Percentiles rank a stretch among this genome's conserved stretches.
Conservation (phyloP, 2,329 filamentous ascomycete species). For the Cercospora sesami region DNA sequence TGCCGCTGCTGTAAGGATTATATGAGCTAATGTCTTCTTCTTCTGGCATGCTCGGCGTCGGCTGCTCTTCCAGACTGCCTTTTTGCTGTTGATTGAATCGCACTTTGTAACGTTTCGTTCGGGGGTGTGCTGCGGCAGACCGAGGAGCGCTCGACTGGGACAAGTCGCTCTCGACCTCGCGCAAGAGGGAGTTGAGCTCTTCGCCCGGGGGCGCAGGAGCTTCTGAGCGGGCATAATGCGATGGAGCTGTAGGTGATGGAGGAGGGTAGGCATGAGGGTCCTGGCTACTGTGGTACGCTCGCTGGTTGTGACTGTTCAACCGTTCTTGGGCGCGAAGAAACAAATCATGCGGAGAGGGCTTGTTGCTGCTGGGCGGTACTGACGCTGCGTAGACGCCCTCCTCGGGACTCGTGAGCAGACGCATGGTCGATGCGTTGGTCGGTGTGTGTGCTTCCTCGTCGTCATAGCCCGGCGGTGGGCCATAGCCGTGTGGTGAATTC, state of each 20-base stretch:
- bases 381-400: constrained; percentile 39
- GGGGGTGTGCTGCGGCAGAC: constrained; percentile 25
- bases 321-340: constrained; percentile 35
- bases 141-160: constrained; percentile 28
- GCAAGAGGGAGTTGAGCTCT: constrained; percentile 48
- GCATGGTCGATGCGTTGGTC: constrained; percentile 46
- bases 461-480: constrained; percentile 48
- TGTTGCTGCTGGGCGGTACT: constrained; percentile 26
- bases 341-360: constrained; percentile 45
- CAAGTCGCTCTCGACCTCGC: constrained; percentile 42
- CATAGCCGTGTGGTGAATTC: constrained; percentile 32
- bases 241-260: constrained; percentile 22
- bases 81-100: constrained; percentile 36
- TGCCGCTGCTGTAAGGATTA: constrained; percentile 42
- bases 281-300: constrained; percentile 18
- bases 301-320: constrained; percentile 24
- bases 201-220: constrained; percentile 38
- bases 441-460: constrained; percentile 34
- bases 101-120: constrained; percentile 36
- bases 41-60: constrained; percentile 7
- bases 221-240: constrained; percentile 19
- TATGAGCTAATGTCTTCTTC: constrained; percentile 34
- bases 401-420: constrained; percentile 51
- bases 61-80: constrained; percentile 29
- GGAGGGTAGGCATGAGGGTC: constrained; percentile 11